A percentile compares a stretch with the other conserved stretches of the same genome.
Conservation (phyloP, 164 flowering plant species). For the Vitis amurensis region DNA sequence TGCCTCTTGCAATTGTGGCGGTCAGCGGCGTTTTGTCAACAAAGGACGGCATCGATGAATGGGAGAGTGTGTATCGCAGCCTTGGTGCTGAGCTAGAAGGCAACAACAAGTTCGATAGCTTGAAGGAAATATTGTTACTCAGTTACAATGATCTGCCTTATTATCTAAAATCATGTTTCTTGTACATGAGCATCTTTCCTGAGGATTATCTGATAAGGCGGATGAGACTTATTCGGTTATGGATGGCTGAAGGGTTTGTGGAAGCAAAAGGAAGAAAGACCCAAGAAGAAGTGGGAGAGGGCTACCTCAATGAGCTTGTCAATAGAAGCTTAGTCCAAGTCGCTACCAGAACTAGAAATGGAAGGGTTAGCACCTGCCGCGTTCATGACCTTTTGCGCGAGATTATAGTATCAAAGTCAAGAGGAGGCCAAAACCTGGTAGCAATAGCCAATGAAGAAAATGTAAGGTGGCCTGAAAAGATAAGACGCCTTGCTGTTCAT, state of each 20-base stretch:
- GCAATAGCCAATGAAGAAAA: slow-evolving; percentile 5
- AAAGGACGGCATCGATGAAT: slow-evolving; percentile 19
- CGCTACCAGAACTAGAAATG: slow-evolving; percentile 11
- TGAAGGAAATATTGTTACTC: slow-evolving; percentile 18
- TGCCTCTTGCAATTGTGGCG: slow-evolving; percentile 30
- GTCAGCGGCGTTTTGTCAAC: slow-evolving; percentile 22
- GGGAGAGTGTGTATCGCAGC: slow-evolving; percentile 13
- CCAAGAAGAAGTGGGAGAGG: slow-evolving; percentile 27
- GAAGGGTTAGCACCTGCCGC: slow-evolving; percentile 18
- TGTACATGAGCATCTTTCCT: slow-evolving; percentile 24
- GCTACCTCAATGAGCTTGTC: slow-evolving; percentile 25
- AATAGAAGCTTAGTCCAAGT: slow-evolving; percentile 25
- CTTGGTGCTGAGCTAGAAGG: slow-evolving; percentile 16
- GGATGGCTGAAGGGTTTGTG: slow-evolving; percentile 30
- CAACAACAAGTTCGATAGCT: slow-evolving; percentile 12
- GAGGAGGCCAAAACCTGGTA: slow-evolving; percentile 14
- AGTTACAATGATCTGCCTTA: slow-evolving; percentile 26
- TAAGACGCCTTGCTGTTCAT: slow-evolving; percentile 16
- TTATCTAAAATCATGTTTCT: slow-evolving; percentile 22
- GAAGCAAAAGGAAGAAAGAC: slow-evolving; percentile 19
- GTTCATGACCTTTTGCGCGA: slow-evolving; percentile 19
- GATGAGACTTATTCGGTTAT: slow-evolving; percentile 17
- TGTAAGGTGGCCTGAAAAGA: slow-evolving; percentile 6
- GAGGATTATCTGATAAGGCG: slow-evolving; percentile 15
- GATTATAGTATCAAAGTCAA: slow-evolving; percentile 15